Evolutionary conservation across 352 stramenopile species (phyloP), one percentile per base, ranked within the genome.

Genomic region (Pythium monospermum): DNA sequence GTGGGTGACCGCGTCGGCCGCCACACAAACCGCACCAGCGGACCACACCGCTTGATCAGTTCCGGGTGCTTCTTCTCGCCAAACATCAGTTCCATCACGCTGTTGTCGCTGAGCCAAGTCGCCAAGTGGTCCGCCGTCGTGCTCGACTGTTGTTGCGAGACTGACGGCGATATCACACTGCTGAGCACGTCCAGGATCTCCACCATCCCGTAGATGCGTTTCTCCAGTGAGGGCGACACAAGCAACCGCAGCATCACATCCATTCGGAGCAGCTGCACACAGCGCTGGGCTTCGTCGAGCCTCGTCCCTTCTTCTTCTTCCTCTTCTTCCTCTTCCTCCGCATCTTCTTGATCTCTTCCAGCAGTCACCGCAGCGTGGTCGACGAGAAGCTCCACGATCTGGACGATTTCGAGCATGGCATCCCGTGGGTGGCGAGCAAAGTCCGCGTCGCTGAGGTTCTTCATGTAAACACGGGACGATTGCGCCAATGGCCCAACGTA

Each of bases 31-130:
- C 78, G 74, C 21, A 89, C 79, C n/a, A 91, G 38, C 1, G 81
- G 69, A 1, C 66, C 62, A 0, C 63, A 71, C 6, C 81, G 61
- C 39, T 89, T 89, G 41, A 91, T 60, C 6, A 91, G 55, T 39
- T 91, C 77, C 0, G 75, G 64, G 44, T 91, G 81, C 28, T 85
- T 78, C 21, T 71, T 83, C 15, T 79, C 68, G 2, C 78, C 77
- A 6, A 91, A 75, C 0, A 91, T 48, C 27, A 80, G 55, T 6
- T 72, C 64, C 23, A 87, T 45, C 13, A 91, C 11, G 16, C 56
- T 40, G 23, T 71, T 71, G 6, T 76, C 56, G 11, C 69, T 51
- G 43, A 90, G 70, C 81, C 78, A 89, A 8, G 61, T 47, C 2
- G 77, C 51, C 2, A 83, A 51, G 11, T 59, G 57, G 4, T 71